phyloP scores from a whole-genome alignment of 2,329 filamentous ascomycete species.

The Epichloe gansuensis region DNA sequence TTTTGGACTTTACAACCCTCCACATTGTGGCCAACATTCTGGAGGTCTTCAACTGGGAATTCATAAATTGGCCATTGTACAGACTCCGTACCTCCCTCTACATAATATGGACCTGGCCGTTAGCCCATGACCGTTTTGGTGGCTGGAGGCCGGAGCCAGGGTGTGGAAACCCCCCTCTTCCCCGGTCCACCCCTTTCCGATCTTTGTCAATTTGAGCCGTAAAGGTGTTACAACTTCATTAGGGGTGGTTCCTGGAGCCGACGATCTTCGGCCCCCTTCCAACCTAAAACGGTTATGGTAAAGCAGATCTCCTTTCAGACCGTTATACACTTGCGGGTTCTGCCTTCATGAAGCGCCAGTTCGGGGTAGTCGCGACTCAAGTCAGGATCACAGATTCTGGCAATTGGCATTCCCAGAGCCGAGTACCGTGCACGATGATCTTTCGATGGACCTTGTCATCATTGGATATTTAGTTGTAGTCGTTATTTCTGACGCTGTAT shows the following conservation, averaged over 20 bases:
- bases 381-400: too few relatives aligned
- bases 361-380: background rate
- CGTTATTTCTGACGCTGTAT: too few relatives aligned
- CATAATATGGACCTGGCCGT: too few relatives aligned
- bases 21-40: background rate
- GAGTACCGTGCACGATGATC: too few relatives aligned
- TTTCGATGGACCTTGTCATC: too few relatives aligned
- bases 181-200: too few relatives aligned
- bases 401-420: too few relatives aligned
- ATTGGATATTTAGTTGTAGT: too few relatives aligned
- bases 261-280: constrained; percentile 1
- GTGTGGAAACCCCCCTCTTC: background rate
- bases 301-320: background rate
- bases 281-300: background rate
- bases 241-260: background rate
- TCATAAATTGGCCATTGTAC: too few relatives aligned
- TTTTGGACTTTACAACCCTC: background rate
- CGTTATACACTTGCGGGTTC: background rate
- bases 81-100: too few relatives aligned
- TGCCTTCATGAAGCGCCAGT: background rate
- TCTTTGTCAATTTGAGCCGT: too few relatives aligned
- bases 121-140: background rate
- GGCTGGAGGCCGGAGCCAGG: background rate
- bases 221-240: background rate
- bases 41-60: too few relatives aligned